Evolutionary conservation across 768 basidiomycete genomes (phyloP).

Genomic region (Guyanaporus albipodus): DNA sequence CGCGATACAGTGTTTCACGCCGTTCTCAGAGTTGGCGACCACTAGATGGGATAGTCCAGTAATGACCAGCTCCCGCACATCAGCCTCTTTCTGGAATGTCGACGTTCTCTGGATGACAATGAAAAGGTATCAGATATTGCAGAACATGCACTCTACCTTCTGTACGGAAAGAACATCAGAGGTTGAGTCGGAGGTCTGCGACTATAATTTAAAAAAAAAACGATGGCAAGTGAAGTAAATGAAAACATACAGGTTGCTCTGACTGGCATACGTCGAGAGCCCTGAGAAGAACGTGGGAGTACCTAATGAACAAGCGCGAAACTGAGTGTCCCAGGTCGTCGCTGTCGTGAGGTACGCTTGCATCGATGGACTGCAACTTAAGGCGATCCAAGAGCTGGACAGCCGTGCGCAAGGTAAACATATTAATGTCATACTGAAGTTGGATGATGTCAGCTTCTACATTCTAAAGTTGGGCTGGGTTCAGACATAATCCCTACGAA

Average conservation of each 20-base stretch:
- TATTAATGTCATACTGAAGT: constrained; percentile 64
- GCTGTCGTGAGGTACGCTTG: constrained; percentile 44
- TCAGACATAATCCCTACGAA: not conserved
- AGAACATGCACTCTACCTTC: constrained; percentile 34
- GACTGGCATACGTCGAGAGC: constrained; percentile 51
- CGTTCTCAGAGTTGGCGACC: constrained; percentile 79
- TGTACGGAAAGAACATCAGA: constrained; percentile 48
- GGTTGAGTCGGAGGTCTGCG: constrained; percentile 44
- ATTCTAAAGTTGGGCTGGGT: constrained; percentile 24
- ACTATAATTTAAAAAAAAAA: constrained; percentile 6
- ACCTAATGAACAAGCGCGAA: constrained; percentile 76
- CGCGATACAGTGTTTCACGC: constrained; percentile 82
- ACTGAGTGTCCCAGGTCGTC: constrained; percentile 68
- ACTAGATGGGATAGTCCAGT: constrained; percentile 79
- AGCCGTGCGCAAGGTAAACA: constrained; percentile 66
- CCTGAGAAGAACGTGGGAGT: constrained; percentile 61
- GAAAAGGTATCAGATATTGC: not conserved
- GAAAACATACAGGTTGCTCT: constrained; percentile 41
- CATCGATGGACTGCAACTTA: constrained; percentile 57
- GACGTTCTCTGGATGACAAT: constrained; percentile 38
- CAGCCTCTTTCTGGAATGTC: constrained; percentile 49
- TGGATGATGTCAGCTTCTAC: constrained; percentile 35
- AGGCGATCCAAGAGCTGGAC: constrained; percentile 76
- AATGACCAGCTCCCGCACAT: constrained; percentile 73
- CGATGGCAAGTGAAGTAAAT: not conserved